These are phyloP conservation scores for Stagonosporopsis rhizophila DNA, from an alignment of 2,329 filamentous ascomycete genomes.

Conservation along the genomic window DNA sequence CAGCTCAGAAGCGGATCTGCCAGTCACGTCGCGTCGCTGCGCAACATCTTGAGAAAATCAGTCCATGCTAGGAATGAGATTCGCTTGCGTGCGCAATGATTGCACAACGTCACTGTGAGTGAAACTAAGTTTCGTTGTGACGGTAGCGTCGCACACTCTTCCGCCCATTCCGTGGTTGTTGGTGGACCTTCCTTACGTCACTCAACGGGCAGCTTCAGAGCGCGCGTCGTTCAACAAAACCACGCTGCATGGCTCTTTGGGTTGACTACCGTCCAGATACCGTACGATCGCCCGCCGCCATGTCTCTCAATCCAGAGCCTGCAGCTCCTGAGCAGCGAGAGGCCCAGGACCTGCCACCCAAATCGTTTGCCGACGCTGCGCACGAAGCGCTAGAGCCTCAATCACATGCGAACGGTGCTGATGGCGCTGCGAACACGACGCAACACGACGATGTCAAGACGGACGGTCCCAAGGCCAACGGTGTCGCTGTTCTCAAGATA, in stretches of 20 bases:
- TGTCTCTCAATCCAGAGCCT: slow-evolving; percentile 53
- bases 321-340: slow-evolving; percentile 50
- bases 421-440: slow-evolving; percentile 21
- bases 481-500: slow-evolving; percentile 9
- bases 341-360: slow-evolving; percentile 49
- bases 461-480: slow-evolving; percentile 25
- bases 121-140: background rate
- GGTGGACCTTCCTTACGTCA: slow-evolving; percentile 24
- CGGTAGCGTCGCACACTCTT: slow-evolving; percentile 15
- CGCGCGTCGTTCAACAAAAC: slow-evolving; percentile 32
- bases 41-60: background rate
- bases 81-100: background rate
- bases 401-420: slow-evolving; percentile 32
- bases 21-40: slow-evolving; percentile 1
- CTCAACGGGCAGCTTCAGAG: slow-evolving; percentile 27
- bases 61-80: background rate
- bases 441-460: slow-evolving; percentile 17
- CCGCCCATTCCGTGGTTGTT: slow-evolving; percentile 9
- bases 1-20: slow-evolving; percentile 6
- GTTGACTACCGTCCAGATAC: slow-evolving; percentile 16
- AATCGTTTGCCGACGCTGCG: slow-evolving; percentile 54
- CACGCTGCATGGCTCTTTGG: slow-evolving; percentile 19
- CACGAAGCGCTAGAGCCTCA: slow-evolving; percentile 40
- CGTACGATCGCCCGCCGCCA: slow-evolving; percentile 28
- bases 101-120: background rate